Evolutionary conservation across 2,329 filamentous ascomycete genomes (phyloP), one percentile per base, ranked within the genome.

Genomic region (Sporothrix sp.): DNA sequence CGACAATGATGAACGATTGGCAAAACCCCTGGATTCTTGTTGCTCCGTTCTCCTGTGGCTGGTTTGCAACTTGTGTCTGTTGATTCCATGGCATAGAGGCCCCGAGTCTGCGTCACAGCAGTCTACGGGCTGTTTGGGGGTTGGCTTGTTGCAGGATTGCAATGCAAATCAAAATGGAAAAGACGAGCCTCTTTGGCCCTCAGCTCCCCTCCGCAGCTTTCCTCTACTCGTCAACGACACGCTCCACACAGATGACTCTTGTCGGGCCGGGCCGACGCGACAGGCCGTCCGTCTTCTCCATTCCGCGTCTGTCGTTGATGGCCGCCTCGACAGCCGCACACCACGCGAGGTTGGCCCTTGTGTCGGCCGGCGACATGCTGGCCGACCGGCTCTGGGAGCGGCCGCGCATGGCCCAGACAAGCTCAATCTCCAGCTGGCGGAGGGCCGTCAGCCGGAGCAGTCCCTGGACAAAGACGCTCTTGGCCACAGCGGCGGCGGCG

Each of bases 381-480:
- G 37, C 27, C 4, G 37, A 27, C 4, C 47, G 36, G 37, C 47
- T 42, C 18, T 21, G 30, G 39, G 35, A 35, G 4, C 43, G 43
- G 28, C 43, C 33, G 2, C 35, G 27, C 35, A 46, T 10, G 7
- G 43, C 42, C 45, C 48, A 54, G 21, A 47, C 36, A 7, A 54
- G 58, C 58, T 72, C 70, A 48, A 73, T 61, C 59, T 73, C 71
- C 4, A 73, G 51, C 45, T 56, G 60, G 54, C 64, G 58, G 44
- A 73, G 58, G 13, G 45, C 55, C 5, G 23, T 32, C 54, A 73
- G 54, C 37, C 53, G 54, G 14, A 55, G 50, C 39, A 73, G 56
- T 2, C 68, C 67, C 5, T 53, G 58, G 32, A 62, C 62, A 25
- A 68, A 16, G 16, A 25, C 11, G 18, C 38, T 32, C 39, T 40